These are phyloP conservation scores for Alternaria triticina DNA, from an alignment of 2,329 filamentous ascomycete genomes.

Conservation along the genomic window DNA sequence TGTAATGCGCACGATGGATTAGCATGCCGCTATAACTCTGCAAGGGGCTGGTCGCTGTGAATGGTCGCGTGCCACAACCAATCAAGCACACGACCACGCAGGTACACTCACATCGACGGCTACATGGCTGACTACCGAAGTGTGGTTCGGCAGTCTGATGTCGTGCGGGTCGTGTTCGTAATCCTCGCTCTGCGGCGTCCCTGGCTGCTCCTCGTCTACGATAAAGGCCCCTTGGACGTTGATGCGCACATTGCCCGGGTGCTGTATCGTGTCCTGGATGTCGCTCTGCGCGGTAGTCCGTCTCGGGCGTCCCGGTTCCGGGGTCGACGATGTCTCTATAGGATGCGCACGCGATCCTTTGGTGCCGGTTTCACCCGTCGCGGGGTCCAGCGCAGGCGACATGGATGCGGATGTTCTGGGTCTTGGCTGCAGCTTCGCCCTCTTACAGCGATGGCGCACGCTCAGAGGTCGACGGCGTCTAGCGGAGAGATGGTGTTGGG, in stretches of 20 bases:
- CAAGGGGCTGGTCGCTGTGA: background rate
- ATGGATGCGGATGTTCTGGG: conserved; percentile 37
- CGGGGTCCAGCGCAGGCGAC: conserved; percentile 39
- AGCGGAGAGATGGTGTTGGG: conserved; percentile 21
- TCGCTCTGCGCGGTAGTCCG: conserved; percentile 46
- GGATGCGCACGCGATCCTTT: conserved; percentile 22
- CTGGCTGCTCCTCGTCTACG: conserved; percentile 72
- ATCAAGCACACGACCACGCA: conserved; percentile 18
- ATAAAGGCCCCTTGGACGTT: conserved; percentile 98
- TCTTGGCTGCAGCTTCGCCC: conserved; percentile 47
- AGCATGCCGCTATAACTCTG: conserved; percentile 13
- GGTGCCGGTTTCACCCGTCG: conserved; percentile 41
- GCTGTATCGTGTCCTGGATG: conserved; percentile 61
- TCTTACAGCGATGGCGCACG: conserved; percentile 40
- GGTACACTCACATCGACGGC: conserved; percentile 80
- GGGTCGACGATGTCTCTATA: conserved; percentile 22
- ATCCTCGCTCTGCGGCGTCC: conserved; percentile 58
- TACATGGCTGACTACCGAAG: conserved; percentile 92
- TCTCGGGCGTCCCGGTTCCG: conserved; percentile 31
- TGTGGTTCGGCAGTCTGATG: conserved; percentile 96
- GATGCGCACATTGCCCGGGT: conserved; percentile 79
- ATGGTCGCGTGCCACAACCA: conserved; percentile 22
- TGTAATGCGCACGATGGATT: conserved; percentile 49
- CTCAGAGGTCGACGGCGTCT: conserved; percentile 27
- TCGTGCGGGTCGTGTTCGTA: conserved; percentile 81